Evolutionary conservation across 768 basidiomycete genomes (phyloP), one percentile per base, ranked within the genome.

Genomic region (Boletus vermiculosoides): DNA sequence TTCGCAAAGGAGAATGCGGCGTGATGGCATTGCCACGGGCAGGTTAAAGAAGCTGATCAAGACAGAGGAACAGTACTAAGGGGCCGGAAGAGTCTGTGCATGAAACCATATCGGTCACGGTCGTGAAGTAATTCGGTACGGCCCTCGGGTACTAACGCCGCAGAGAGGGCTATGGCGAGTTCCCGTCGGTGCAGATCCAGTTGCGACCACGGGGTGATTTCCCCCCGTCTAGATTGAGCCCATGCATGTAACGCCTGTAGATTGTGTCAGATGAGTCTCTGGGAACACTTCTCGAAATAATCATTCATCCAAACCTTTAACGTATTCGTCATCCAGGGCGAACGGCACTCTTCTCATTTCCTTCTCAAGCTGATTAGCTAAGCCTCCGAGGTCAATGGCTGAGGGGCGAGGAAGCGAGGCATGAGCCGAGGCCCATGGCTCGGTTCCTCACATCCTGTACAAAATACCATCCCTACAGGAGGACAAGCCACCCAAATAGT

Each of bases 81-180:
- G 70, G 67, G 60, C 54, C 64, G 60, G 47, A 61, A 59, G n/a
- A n/a, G 59, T 58, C 70, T 66, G 69, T 66, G 67, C 65, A 71
- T 69, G 63, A 70, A 62, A 65, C 69, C 65, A 67, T 63, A 65
- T 69, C 55, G 48, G 70, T 70, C 58, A n/a, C n/a, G 55, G 57
- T 31, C 44, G 54, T 70, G 69, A 69, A 69, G 69, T 71, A 70
- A 71, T 69, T 60, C 60, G 66, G 31, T 61, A 45, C 67, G 62
- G 60, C 62, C 37, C 48, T 67, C 70, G 71, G 63, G 58, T 60
- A 71, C 58, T 70, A 72, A 66, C 71, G 62, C 70, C 70, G 71
- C 69, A 69, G 45, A 50, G 52, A 58, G 58, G 62, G 66, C 63
- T 49, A 66, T 68, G 64, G 50, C 55, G 47, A 44, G 33, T 61